A percentile compares a stretch with the other conserved stretches of the same genome.
Conservation (phyloP, 768 basidiomycete genomes). For the Filobasidium floriforme region DNA sequence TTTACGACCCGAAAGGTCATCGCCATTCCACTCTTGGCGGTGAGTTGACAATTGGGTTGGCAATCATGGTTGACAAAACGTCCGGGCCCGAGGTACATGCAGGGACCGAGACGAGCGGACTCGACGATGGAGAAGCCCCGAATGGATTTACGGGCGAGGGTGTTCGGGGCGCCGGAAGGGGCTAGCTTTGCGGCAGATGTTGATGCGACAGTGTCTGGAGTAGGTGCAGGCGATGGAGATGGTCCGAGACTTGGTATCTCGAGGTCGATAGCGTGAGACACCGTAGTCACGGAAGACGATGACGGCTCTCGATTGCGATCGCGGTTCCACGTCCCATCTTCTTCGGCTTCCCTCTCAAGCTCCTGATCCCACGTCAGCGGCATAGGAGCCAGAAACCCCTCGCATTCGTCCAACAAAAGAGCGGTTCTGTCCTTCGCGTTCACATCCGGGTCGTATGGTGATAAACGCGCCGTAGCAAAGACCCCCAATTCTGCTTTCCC, state of each 20-base stretch:
- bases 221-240: background rate
- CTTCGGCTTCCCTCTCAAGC: constrained; percentile 5
- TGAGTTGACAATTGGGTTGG: constrained; percentile 39
- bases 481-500: constrained; percentile 41
- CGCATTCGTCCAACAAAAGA: constrained; percentile 10
- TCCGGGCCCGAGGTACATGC: constrained; percentile 42
- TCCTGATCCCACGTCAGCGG: constrained; percentile 15
- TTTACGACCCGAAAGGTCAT: constrained; percentile 39
- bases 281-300: background rate
- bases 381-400: constrained; percentile 13
- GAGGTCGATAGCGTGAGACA: too few species aligned
- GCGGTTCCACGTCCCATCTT: background rate
- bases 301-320: background rate
- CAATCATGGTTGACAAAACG: constrained; percentile 45
- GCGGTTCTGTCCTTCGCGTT: background rate
- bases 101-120: constrained; percentile 32
- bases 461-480: constrained; percentile 28
- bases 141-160: background rate
- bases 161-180: too few species aligned
- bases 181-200: background rate
- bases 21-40: constrained; percentile 30
- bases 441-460: background rate
- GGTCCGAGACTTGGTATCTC: too few species aligned
- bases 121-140: constrained; percentile 43
- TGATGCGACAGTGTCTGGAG: background rate